Percentiles rank a stretch among this genome's conserved stretches.
These are phyloP conservation scores for Anaeramoeba flamelloides DNA, from an alignment of 78 protist genomes.

Conservation along the genomic window DNA sequence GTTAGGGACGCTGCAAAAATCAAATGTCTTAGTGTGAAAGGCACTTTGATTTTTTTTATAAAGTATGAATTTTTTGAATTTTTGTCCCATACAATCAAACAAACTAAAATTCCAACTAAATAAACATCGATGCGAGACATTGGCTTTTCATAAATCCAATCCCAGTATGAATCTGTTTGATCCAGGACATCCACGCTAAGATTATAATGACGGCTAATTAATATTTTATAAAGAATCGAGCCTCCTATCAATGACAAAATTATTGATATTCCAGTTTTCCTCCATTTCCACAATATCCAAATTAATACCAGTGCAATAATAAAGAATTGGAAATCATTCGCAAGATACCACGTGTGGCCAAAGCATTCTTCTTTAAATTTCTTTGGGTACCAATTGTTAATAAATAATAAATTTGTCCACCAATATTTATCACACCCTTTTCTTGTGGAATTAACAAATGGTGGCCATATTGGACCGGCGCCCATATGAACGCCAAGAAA, in stretches of 20 bases:
- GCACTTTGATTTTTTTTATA: no score
- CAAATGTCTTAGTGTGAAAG: no score
- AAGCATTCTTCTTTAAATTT: neutral
- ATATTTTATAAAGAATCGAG: no score
- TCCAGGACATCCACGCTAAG: neutral
- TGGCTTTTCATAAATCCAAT: neutral
- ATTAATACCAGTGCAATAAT: neutral
- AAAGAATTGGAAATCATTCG: neutral
- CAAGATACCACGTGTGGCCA: neutral
- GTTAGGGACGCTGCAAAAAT: no score
- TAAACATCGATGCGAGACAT: neutral
- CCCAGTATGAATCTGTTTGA: neutral
- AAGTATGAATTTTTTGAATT: no score
- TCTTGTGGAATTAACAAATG: neutral
- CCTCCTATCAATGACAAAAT: neutral
- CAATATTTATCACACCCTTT: neutral
- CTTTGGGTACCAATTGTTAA: neutral
- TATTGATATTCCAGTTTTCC: neutral
- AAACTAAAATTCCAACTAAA: neutral
- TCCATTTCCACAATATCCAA: neutral
- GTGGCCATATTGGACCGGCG: neutral
- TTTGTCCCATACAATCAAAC: no score
- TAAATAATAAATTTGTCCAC: neutral
- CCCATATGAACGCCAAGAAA: neutral
- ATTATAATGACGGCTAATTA: neutral